These are phyloP conservation scores for Diaporthe australafricana DNA, from an alignment of 2,329 filamentous ascomycete species.

Conservation along the genomic window DNA sequence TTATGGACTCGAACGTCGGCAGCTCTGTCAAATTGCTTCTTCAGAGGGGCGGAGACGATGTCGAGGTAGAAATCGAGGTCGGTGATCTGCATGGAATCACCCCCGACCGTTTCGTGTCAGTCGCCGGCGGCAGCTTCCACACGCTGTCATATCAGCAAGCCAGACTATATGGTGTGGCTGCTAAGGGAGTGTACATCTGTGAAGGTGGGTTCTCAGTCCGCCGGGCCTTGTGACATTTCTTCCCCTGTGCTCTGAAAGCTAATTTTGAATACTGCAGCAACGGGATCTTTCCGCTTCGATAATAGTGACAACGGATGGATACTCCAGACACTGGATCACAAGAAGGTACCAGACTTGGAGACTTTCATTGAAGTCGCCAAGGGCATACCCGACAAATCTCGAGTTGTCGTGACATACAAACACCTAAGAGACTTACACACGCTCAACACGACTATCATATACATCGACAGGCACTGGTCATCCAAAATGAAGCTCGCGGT, in stretches of 20 bases:
- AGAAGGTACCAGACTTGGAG: slow-evolving; percentile 87
- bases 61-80: slow-evolving; percentile 86
- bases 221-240: too few relatives aligned
- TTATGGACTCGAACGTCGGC: slow-evolving; percentile 88
- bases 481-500: slow-evolving; percentile 93
- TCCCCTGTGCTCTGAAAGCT: too few relatives aligned
- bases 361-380: slow-evolving; percentile 93
- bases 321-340: slow-evolving; percentile 91
- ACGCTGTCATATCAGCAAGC: slow-evolving; percentile 97
- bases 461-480: slow-evolving; percentile 95
- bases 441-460: slow-evolving; percentile 90
- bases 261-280: slow-evolving; percentile 53
- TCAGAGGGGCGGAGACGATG: slow-evolving; percentile 88
- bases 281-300: slow-evolving; percentile 86
- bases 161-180: slow-evolving; percentile 92
- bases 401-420: slow-evolving; percentile 92
- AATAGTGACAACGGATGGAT: slow-evolving; percentile 85
- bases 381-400: slow-evolving; percentile 81
- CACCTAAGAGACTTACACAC: slow-evolving; percentile 96
- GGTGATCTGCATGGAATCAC: slow-evolving; percentile 95
- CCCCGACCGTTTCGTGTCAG: slow-evolving; percentile 93
- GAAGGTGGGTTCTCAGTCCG: slow-evolving; percentile 58
- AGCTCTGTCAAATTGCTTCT: slow-evolving; percentile 82
- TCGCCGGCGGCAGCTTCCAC: slow-evolving; percentile 95
- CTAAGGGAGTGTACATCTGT: slow-evolving; percentile 93